Base-by-base conservation (phyloP, 2,329 filamentous ascomycete species). In the Aaosphaeria pasadenensis region DNA sequence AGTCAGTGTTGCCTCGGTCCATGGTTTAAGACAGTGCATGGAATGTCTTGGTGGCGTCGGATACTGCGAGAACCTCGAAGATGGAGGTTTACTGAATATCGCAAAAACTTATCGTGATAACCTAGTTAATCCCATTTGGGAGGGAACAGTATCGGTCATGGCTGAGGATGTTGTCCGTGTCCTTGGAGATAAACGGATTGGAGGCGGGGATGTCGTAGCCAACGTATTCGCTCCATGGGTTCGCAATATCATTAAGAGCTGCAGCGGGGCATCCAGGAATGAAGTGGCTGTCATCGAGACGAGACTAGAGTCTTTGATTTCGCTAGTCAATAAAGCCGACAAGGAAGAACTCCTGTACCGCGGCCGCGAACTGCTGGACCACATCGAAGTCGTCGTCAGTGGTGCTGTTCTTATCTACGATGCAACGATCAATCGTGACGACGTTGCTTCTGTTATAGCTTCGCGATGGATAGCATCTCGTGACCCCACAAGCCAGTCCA, bases 131-230 rank as follows among this genome's bases (percentile, higher is more conserved):
- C 77, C 80, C 11, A 88, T 89, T 43, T 88, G 85, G 84, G 85
- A 88, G 65, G 85, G 86, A 1, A 89, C 87, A 0, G 88, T 85
- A 0, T 85, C 88, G 57, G 84, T 90, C 5, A 74, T 90, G 47
- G 81, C 82, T 4, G 75, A 75, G 36, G 77, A 81, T 53, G 65
- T 77, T 5, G 67, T 78, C 30, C 65, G 77, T 0, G 72, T 77
- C 4, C 52, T 76, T n/a, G 47, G 49, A 3, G 63, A 67, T 6
- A 72, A 71, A 47, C 55, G 66, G 0, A 35, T 64, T 9, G 60
- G 59, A 4, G 48, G 48, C 6, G 62, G 63, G 7, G 45, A 60
- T n/a, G 41, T 62, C 9, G n/a, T 65, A 1, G 38, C 45, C 0
- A 60, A 52, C 17, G 39, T 60, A 0, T 58, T 67, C 11, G 49